A percentile compares a stretch with the other conserved stretches of the same genome.
These are phyloP conservation scores for Sugiyamaella sp. DNA, from an alignment of 1,139 yeast genomes.

Conservation along the genomic window DNA sequence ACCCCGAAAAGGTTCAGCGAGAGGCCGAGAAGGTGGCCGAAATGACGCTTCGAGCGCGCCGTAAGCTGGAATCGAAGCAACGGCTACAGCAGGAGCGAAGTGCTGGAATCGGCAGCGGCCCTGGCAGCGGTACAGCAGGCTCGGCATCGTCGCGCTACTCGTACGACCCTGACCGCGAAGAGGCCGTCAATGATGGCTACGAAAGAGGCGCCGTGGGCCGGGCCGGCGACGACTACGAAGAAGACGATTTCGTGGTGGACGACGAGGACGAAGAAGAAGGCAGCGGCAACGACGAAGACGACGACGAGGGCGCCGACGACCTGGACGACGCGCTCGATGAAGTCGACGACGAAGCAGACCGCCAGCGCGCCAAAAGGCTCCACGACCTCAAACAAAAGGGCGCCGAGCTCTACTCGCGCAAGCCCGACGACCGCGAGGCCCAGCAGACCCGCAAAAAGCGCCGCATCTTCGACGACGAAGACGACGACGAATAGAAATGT, in stretches of 20 bases:
- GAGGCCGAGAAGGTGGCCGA: constrained; percentile 78
- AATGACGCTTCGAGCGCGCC: constrained; percentile 45
- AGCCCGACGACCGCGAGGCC: constrained; percentile 34
- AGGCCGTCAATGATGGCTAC: constrained; percentile 35
- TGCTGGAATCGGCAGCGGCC: constrained; percentile 36
- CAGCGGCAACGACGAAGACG: constrained; percentile 46
- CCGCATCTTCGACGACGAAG: constrained; percentile 56
- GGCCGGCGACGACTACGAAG: constrained; percentile 53
- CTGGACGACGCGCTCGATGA: constrained; percentile 48
- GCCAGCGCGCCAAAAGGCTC: constrained; percentile 64
- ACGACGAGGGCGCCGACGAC: constrained; percentile 53
- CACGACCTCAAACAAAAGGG: constrained; percentile 62
- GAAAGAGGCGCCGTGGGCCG: constrained; percentile 33
- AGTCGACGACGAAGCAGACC: constrained; percentile 55
- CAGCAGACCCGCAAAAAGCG: constrained; percentile 40
- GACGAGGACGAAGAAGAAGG: constrained; percentile 52
- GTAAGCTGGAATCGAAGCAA: constrained; percentile 56
- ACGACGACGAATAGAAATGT: constrained; percentile 42
- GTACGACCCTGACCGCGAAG: constrained; percentile 39
- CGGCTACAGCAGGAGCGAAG: constrained; percentile 69
- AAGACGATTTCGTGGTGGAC: constrained; percentile 55
- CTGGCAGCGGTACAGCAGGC: constrained; percentile 27
- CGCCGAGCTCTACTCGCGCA: constrained; percentile 49
- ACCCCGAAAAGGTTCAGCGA: constrained; percentile 84
- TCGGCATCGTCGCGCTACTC: constrained; percentile 25